Evolutionary conservation across 441 rosid species (phyloP).

Genomic region (Gossypium laxum): DNA sequence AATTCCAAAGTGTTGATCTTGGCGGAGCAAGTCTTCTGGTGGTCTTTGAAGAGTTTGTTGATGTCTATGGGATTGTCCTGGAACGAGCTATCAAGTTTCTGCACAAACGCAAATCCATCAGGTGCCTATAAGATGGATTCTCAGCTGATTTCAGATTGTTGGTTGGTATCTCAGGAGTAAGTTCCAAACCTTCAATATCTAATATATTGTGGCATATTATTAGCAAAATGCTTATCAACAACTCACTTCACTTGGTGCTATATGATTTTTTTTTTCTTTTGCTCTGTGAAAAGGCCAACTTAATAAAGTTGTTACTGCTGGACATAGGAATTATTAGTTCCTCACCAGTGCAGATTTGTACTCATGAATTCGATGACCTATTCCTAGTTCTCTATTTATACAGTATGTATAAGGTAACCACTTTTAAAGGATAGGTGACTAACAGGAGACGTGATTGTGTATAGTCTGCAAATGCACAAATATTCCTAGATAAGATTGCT

Average conservation of each 20-base stretch:
- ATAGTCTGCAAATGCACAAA: neutral
- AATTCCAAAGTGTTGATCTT: constrained; percentile 34
- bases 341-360: neutral
- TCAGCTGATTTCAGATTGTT: constrained; percentile 36
- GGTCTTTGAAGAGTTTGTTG: constrained; percentile 38
- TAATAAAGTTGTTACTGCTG: neutral
- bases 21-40: constrained; percentile 46
- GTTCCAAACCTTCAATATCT: constrained; percentile 18
- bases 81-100: constrained; percentile 25
- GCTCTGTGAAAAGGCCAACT: constrained; percentile 1
- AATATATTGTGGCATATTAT: constrained; percentile 1
- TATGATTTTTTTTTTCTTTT: neutral
- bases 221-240: neutral
- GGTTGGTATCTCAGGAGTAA: constrained; percentile 43
- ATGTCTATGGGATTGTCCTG: constrained; percentile 38
- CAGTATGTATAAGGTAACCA: neutral
- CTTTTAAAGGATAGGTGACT: neutral
- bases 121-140: constrained; percentile 21
- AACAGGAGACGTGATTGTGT: constrained; percentile 3
- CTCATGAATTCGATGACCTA: neutral
- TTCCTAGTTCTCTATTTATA: neutral
- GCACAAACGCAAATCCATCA: constrained; percentile 19
- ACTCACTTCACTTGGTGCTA: neutral
- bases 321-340: neutral
- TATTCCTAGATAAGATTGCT: neutral